Evolutionary conservation across 768 basidiomycete species (phyloP), one percentile per base, ranked within the genome.

Genomic region (Suillus placidus): DNA sequence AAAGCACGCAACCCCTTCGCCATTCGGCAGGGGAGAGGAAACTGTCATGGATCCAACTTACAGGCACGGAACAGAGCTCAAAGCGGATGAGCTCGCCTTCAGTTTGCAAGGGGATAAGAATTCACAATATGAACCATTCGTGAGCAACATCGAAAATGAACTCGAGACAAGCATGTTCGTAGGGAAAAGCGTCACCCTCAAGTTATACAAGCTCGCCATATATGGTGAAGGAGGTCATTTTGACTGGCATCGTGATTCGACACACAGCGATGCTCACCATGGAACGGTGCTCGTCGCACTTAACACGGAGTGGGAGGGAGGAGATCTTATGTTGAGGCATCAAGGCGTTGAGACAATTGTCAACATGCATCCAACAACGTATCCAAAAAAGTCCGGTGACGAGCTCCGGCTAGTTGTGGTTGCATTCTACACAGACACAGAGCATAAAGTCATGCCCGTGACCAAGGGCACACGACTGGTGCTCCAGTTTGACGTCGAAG

Each of bases 61-160:
- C 54, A 55, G 54, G 32, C 18, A 34, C 1, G 54, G 54, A 55
- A 34, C 54, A 6, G 54, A 55, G 10, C 32, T 55, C 18, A 20
- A 55, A 55, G 32, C 32, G 10, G 2, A 55, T 13, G 20, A 55
- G 10, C 32, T 55, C 10, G 10, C 18, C 20, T 20, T 55, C 54
- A 6, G 18, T 20, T 20, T 34, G 10, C 18, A 34, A 34, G 18
- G 6, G 18, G 4, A 54, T 12, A 5, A 13, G 49, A 4, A 4
- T 5, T 6, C 18, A 0, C 2, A 4, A 20, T 34, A 12, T 13
- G 0, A 1, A 7, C 2, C 0, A 2, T 34, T 55, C 32, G 20
- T 34, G 32, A 6, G 2, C 18, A 1, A 34, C 2, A 10, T 54
- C 18, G 9, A 34, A 18, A 6, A n/a, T 34, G 20, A 55, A 34